These are phyloP conservation scores for Pleurotus sapidus DNA, from an alignment of 768 basidiomycete genomes.

Conservation along the genomic window DNA sequence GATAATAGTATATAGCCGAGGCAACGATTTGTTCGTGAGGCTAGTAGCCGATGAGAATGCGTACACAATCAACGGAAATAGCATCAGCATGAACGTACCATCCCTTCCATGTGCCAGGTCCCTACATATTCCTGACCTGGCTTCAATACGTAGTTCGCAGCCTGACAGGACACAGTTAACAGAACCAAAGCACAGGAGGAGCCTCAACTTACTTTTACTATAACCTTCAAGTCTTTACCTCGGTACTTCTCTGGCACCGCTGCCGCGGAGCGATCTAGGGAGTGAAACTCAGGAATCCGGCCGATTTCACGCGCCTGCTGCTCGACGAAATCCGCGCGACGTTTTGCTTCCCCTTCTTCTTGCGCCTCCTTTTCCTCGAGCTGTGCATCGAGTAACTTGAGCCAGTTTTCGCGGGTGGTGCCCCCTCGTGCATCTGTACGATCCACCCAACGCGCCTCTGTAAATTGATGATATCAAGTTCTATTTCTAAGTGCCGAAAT, in stretches of 20 bases:
- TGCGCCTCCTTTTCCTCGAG: background rate
- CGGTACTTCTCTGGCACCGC: background rate
- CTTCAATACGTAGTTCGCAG: conserved; percentile 12
- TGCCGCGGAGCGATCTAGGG: background rate
- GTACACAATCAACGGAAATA: too few relatives aligned
- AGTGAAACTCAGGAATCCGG: background rate
- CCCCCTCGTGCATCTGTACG: background rate
- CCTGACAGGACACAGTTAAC: background rate
- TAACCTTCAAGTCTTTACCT: background rate
- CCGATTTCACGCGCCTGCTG: background rate
- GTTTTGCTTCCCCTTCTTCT: background rate
- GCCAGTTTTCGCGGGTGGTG: background rate
- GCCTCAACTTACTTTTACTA: background rate
- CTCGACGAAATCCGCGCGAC: background rate
- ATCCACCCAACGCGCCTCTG: too few relatives aligned
- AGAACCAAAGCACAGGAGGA: background rate
- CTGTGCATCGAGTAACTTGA: background rate
- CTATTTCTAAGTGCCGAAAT: too few relatives aligned
- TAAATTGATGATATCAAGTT: too few relatives aligned
- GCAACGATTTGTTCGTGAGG: conserved; percentile 14
- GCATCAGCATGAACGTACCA: conserved; percentile 1
- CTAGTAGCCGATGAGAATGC: background rate
- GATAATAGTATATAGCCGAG: conserved; percentile 15
- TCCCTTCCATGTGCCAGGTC: conserved; percentile 16
- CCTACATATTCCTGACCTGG: conserved; percentile 15